Evolutionary conservation across 306 rosid genomes (phyloP), one percentile per base, ranked within the genome.

Genomic region (Chamaecrista fasciculata): DNA sequence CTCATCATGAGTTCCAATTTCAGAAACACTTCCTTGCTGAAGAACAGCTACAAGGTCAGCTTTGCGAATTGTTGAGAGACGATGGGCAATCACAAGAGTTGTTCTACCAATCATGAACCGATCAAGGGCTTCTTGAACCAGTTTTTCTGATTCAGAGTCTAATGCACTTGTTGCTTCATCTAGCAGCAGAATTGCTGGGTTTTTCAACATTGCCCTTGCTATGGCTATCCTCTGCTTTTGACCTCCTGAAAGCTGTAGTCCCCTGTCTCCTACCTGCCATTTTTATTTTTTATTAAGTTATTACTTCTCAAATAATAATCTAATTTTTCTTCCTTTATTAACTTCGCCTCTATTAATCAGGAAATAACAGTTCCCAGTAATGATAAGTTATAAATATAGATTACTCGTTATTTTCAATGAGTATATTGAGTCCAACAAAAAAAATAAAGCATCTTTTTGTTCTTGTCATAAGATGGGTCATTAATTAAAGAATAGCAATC

Each of bases 131-230:
- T 94, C 99, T 70, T 94, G 99, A 49, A 94, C 99, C 66, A 94
- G 81, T 80, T 94, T 94, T 77, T 94, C 99, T 0, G 99, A 94
- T 50, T 94, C 99, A 4, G 99, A 94, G 78, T 94, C 99, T 75
- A 94, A 72, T 50, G 99, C 99, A 89, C 99, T 94, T 67, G 99
- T 94, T 67, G 99, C 99, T 71, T 94, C 99, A 37, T 94, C 99
- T 46, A 94, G 70, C 62, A 94, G 91, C 37, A 94, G 83, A 74
- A 94, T 94, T 25, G 99, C 99, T 43, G 99, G 99, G 77, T 94
- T 94, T 81, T 94, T 94, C 60, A 94, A 82, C 99, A 94, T 94
- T 39, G 99, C 99, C 81, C 99, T 88, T 70, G 99, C 99, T 55
- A 94, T 94, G 36, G 99, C 99, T 69, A 94, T 94, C 80, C 99